Base-by-base conservation (phyloP, 495 filamentous ascomycete species). In the Schizothecium vesticola region DNA sequence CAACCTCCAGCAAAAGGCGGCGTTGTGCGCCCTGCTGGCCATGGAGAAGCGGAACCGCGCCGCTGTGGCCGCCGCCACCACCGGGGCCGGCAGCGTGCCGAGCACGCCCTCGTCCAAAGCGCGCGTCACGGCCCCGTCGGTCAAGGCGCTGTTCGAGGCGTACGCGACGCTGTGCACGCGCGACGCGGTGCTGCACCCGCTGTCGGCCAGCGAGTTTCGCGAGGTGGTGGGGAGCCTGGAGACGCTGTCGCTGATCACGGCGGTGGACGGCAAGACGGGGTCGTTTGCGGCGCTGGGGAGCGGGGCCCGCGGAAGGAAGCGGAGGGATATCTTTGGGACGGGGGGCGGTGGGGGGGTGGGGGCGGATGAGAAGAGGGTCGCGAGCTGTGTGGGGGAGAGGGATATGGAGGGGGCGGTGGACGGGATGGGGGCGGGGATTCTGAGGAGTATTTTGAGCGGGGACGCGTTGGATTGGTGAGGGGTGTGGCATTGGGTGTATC, bases 1-100 rank as follows among this genome's bases (percentile, higher is more conserved):
- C 57, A 98, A 97, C 73, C 84, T 98, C 0, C 95, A 99, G 72
- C 96, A 98, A 81, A 99, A 97, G 78, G 95, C 94, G 3, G 93
- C 92, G 9, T 85, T 99, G 25, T 98, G 96, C 78, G 86, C 94
- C 0, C 82, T 98, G 28, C 81, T 93, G 59, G 91, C 92, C 1
- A 85, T 94, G 2, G 94, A 97, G 77, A 91, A 85, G 73, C 80
- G 82, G 13, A 89, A 85, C 65, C 75, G 83, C 59, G 76, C 75
- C 55, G 73, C 78, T 12, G 76, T 75, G 59, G 64, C 66, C 66
- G 80, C 65, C 36, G 69, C 83, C 22, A 90, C 89, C 0, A 86
- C 87, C 0, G 89, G 89, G 0, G 87, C 88, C 70, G 74, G 79
- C 79, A 11, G 73, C 69, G 29, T 72, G 61, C 59, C 67, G 0